Percentiles rank a stretch among this genome's conserved stretches.
Evolutionary conservation across 192 early-diverging fungal genomes (phyloP).

Genomic region (Bifiguratus adelaidae): DNA sequence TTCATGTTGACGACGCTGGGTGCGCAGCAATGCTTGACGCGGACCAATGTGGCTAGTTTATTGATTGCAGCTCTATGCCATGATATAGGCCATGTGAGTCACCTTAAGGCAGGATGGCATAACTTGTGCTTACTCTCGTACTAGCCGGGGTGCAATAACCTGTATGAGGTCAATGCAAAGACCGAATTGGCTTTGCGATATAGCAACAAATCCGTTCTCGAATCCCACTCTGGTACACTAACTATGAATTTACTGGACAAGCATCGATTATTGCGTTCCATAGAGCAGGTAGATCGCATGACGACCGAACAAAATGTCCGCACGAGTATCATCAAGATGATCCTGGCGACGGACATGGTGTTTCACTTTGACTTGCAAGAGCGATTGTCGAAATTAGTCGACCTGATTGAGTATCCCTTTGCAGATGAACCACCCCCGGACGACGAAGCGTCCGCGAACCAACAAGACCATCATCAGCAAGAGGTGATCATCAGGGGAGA

Average conservation of each 20-base stretch:
- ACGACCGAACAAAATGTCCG: constrained; percentile 33
- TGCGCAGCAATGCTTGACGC: constrained; percentile 51
- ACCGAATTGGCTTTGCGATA: constrained; percentile 65
- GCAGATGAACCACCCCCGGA: constrained; percentile 5
- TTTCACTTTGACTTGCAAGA: constrained; percentile 69
- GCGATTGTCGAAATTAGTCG: constrained; percentile 30
- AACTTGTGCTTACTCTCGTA: constrained; percentile 1
- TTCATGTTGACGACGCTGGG: constrained; percentile 64
- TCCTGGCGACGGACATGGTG: constrained; percentile 88
- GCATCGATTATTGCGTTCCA: constrained; percentile 49
- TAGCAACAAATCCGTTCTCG: constrained; percentile 74
- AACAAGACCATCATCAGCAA: constrained; percentile 1
- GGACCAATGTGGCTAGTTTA: constrained; percentile 61
- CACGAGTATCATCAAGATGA: constrained; percentile 50
- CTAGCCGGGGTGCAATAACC: constrained; percentile 85
- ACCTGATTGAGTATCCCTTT: constrained; percentile 15
- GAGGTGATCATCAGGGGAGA: background rate
- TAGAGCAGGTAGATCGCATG: constrained; percentile 28
- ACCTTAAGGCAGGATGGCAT: background rate
- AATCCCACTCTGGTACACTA: constrained; percentile 74
- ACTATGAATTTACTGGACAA: constrained; percentile 65
- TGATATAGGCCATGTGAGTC: constrained; percentile 75
- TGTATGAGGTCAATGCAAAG: constrained; percentile 81
- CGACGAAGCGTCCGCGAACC: background rate
- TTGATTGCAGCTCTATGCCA: constrained; percentile 83